These are phyloP conservation scores for Beauveria medogensis DNA, from an alignment of 2,329 filamentous ascomycete genomes.

Conservation along the genomic window DNA sequence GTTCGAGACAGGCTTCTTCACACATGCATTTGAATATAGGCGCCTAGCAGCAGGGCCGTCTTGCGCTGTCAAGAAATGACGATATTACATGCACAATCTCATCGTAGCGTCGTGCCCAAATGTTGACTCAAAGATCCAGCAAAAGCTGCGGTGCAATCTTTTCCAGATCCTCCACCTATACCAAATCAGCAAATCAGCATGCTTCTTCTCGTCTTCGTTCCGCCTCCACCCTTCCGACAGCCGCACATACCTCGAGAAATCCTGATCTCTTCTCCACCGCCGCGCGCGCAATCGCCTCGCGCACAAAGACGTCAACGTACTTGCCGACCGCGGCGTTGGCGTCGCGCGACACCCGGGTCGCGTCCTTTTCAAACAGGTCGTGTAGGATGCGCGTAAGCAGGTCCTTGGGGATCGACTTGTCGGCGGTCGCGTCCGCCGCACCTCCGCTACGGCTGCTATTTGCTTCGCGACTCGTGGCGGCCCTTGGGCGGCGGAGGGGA, in stretches of 20 bases:
- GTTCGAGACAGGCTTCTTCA: neutral
- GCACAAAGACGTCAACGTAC: constrained; percentile 87
- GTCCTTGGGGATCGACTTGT: constrained; percentile 57
- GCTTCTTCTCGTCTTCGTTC: neutral
- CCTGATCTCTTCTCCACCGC: constrained; percentile 60
- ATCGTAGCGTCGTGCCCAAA: neutral
- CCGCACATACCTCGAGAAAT: constrained; percentile 58
- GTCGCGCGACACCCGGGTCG: constrained; percentile 66
- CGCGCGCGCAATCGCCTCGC: constrained; percentile 77
- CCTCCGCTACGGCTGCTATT: constrained; percentile 3
- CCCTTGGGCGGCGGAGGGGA: constrained; percentile 15
- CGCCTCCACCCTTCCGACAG: neutral
- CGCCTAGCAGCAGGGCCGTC: neutral
- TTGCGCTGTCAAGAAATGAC: neutral
- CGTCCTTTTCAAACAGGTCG: constrained; percentile 65
- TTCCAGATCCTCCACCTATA: constrained; percentile 78
- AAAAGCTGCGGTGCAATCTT: constrained; percentile 78
- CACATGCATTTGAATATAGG: too few relatives aligned
- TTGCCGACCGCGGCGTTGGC: constrained; percentile 69
- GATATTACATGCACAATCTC: neutral
- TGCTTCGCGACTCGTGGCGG: neutral
- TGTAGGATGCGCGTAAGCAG: constrained; percentile 71
- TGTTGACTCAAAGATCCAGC: constrained; percentile 66
- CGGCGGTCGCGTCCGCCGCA: constrained; percentile 28
- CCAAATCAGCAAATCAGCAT: neutral